Evolutionary conservation across 305 asterid species (phyloP).

Genomic region (Ilex paraguariensis): DNA sequence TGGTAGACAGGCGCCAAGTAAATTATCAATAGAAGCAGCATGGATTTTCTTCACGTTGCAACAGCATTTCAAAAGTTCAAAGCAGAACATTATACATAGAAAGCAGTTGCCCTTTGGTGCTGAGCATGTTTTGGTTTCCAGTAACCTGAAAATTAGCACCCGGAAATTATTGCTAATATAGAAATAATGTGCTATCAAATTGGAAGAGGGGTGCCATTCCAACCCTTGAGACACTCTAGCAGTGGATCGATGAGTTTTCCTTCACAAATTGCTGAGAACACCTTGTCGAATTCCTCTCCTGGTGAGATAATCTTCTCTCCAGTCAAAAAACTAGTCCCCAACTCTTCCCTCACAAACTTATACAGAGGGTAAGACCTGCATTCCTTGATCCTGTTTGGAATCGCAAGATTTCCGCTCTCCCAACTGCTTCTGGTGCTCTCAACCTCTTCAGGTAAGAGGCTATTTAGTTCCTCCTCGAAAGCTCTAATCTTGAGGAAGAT

Average conservation of each 20-base stretch:
- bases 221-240: conserved; percentile 45
- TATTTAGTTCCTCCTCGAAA: no score
- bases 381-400: conserved; percentile 42
- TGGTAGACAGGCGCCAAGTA: no score
- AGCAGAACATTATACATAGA: no score
- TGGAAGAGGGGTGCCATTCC: conserved; percentile 72
- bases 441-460: no score
- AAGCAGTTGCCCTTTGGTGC: no score
- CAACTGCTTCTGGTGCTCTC: no score
- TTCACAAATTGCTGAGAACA: conserved; percentile 48
- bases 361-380: conserved; percentile 64
- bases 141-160: no score
- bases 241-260: conserved; percentile 58
- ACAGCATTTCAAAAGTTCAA: no score
- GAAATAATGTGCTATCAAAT: conserved; percentile 18
- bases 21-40: no score
- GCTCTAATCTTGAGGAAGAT: conserved; percentile 27
- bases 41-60: no score
- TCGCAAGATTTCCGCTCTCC: conserved; percentile 40
- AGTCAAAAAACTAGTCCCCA: conserved; percentile 35
- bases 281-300: conserved; percentile 67
- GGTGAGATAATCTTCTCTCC: conserved; percentile 56
- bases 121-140: no score
- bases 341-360: conserved; percentile 44
- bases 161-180: conserved; percentile 8